A percentile compares a stretch with the other conserved stretches of the same genome.
These are phyloP conservation scores for Xylariales sp. DNA, from an alignment of 2,329 filamentous ascomycete genomes.

Conservation along the genomic window DNA sequence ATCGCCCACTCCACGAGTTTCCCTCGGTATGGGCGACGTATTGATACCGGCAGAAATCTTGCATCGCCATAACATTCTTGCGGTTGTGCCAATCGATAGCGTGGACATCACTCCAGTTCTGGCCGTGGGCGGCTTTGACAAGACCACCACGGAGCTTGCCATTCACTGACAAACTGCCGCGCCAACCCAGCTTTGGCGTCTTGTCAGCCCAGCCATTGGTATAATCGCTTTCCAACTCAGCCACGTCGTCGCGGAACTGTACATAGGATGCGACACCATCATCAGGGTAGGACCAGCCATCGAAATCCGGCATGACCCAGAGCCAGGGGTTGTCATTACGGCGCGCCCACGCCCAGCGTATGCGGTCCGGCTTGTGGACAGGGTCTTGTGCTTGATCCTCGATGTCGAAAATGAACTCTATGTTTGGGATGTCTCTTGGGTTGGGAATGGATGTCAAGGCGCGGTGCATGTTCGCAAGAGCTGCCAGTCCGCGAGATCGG, in stretches of 20 bases:
- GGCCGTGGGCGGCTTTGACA: conserved; percentile 17
- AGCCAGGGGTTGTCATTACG: conserved; percentile 15
- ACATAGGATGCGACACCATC: conserved; percentile 18
- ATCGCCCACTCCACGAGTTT: conserved; percentile 25
- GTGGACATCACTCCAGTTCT: conserved; percentile 25
- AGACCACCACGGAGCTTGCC: conserved; percentile 18
- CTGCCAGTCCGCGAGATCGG: conserved; percentile 18
- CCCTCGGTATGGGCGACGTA: conserved; percentile 24
- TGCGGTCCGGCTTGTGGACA: conserved; percentile 11
- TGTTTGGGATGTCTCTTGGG: conserved; percentile 16
- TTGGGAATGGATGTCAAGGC: conserved; percentile 16
- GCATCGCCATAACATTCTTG: conserved; percentile 19
- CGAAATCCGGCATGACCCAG: conserved; percentile 21
- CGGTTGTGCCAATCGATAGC: conserved; percentile 22
- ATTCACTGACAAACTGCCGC: conserved; percentile 26
- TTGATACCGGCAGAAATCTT: conserved; percentile 22
- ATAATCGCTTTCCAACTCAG: conserved; percentile 15
- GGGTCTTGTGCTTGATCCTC: conserved; percentile 16
- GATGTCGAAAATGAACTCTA: conserved; percentile 20
- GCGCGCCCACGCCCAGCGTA: conserved; percentile 20
- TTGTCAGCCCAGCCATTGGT: conserved; percentile 8
- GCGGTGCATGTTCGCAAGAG: conserved; percentile 17
- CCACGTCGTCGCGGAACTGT: conserved; percentile 18
- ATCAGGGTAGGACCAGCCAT: conserved; percentile 20
- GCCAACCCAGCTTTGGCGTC: conserved; percentile 18